phyloP scores from a whole-genome alignment of 257 asterid species.

The Plantago elongata region DNA sequence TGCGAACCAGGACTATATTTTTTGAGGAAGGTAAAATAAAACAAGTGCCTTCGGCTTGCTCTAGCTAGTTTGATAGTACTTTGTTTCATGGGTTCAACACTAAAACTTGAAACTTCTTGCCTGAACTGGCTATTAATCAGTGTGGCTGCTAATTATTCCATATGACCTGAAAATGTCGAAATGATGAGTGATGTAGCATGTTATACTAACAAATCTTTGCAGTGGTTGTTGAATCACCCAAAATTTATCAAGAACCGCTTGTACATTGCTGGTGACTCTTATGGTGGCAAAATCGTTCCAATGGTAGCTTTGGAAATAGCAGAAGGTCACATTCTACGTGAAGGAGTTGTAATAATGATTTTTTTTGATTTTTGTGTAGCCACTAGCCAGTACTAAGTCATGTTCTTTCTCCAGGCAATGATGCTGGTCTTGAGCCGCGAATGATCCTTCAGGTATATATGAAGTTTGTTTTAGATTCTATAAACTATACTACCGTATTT shows the following conservation, averaged over 20 bases:
- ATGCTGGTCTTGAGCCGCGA: constrained; percentile 36
- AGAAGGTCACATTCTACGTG: constrained; percentile 20
- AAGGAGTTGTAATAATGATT: not conserved
- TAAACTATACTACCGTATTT: no score
- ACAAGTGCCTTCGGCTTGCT: no score
- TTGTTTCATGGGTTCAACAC: no score
- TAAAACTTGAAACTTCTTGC: no score
- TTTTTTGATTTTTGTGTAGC: not conserved
- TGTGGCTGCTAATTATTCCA: no score
- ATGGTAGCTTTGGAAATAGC: constrained; percentile 37
- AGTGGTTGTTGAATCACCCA: constrained; percentile 57
- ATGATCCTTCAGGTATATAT: constrained; percentile 30
- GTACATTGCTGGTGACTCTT: constrained; percentile 50
- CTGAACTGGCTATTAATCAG: no score
- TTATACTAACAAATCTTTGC: not conserved
- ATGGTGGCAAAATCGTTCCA: constrained; percentile 44
- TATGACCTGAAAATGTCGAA: no score
- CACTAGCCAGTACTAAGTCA: not conserved
- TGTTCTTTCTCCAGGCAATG: constrained; percentile 30
- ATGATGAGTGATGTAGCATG: no score
- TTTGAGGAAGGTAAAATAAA: constrained; percentile 16
- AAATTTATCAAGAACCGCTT: constrained; percentile 32
- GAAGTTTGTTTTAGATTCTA: no score
- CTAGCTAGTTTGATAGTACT: no score
- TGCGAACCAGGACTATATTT: constrained; percentile 1